Percentiles rank a stretch among this genome's conserved stretches.
These are phyloP conservation scores for Penicillium ochrochloron DNA, from an alignment of 495 filamentous ascomycete species.

Conservation along the genomic window DNA sequence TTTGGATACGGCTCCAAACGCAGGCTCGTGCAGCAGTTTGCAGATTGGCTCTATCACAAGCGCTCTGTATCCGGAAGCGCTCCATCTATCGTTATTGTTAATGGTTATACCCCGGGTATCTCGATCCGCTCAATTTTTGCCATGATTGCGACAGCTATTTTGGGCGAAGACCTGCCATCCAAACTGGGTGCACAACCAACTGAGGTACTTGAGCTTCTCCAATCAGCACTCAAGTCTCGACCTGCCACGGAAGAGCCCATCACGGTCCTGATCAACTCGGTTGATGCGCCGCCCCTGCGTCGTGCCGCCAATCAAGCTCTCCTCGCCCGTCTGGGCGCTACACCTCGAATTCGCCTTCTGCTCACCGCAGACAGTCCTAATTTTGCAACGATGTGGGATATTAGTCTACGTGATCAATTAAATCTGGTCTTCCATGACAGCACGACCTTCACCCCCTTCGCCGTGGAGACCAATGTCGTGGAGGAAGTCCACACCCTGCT, in stretches of 20 bases:
- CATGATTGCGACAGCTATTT: slow-evolving; percentile 67
- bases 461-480: slow-evolving; percentile 75
- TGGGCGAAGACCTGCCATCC: slow-evolving; percentile 57
- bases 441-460: slow-evolving; percentile 82
- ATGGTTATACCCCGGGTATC: slow-evolving; percentile 80
- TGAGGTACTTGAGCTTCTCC: slow-evolving; percentile 68
- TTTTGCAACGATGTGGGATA: slow-evolving; percentile 89
- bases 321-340: slow-evolving; percentile 75
- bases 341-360: slow-evolving; percentile 73
- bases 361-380: slow-evolving; percentile 85
- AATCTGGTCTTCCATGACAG: slow-evolving; percentile 92
- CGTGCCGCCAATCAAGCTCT: slow-evolving; percentile 69
- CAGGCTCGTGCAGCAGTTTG: slow-evolving; percentile 74
- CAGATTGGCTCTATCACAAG: slow-evolving; percentile 66
- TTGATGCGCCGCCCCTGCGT: slow-evolving; percentile 80
- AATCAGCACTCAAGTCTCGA: slow-evolving; percentile 58
- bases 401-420: slow-evolving; percentile 73
- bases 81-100: slow-evolving; percentile 78
- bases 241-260: slow-evolving; percentile 49
- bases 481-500: slow-evolving; percentile 86
- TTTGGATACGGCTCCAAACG: slow-evolving; percentile 94
- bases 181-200: slow-evolving; percentile 65
- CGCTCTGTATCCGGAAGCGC: slow-evolving; percentile 37
- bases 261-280: slow-evolving; percentile 80
- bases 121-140: slow-evolving; percentile 80